Evolutionary conservation across 495 filamentous ascomycete genomes (phyloP).

Genomic region (Neurospora pannonica): DNA sequence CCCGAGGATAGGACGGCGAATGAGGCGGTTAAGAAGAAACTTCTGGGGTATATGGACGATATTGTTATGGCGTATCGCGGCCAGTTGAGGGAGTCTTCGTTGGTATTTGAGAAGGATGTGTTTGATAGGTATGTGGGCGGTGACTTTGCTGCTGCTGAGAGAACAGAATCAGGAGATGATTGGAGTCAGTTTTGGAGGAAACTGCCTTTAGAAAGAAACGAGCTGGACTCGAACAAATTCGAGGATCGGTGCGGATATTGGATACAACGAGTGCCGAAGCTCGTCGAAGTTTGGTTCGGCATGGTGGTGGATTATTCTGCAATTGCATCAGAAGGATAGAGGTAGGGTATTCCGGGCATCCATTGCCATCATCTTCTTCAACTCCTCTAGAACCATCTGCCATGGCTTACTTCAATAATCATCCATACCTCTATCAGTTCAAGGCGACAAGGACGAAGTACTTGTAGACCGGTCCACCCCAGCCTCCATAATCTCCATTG

Average conservation of each 20-base stretch:
- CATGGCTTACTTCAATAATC: too few species aligned
- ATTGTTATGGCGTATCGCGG: neutral
- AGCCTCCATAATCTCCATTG: too few species aligned
- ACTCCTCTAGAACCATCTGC: too few species aligned
- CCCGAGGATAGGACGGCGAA: neutral
- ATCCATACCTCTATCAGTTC: too few species aligned
- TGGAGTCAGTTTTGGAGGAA: constrained; percentile 3
- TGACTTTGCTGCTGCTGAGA: neutral
- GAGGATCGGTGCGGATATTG: neutral
- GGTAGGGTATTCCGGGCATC: too few species aligned
- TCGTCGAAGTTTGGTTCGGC: neutral
- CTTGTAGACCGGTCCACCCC: too few species aligned
- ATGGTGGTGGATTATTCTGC: neutral
- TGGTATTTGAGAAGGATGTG: neutral
- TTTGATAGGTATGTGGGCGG: neutral
- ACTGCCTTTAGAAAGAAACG: neutral
- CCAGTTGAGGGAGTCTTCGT: neutral
- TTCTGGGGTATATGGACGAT: constrained; percentile 3
- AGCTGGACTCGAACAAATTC: neutral
- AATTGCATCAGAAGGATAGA: neutral
- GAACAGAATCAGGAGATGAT: neutral
- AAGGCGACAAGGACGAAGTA: too few species aligned
- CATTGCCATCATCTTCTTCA: too few species aligned
- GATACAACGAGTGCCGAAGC: neutral
- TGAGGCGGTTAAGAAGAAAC: neutral